A percentile compares a stretch with the other conserved stretches of the same genome.
These are phyloP conservation scores for Corymbia maculata DNA, from an alignment of 345 rosid species.

Conservation along the genomic window DNA sequence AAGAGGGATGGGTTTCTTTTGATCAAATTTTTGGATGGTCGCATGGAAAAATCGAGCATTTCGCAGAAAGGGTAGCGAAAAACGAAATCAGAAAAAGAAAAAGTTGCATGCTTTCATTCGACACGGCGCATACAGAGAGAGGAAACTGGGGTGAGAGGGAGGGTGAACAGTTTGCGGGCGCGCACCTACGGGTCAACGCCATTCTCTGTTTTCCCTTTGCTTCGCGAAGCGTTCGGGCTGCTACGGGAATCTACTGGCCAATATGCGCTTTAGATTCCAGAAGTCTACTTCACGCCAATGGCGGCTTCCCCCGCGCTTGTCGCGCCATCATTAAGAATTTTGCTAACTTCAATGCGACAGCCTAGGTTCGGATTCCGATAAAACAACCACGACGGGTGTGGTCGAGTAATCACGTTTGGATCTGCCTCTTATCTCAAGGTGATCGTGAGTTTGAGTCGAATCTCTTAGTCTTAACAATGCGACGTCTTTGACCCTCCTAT, in stretches of 20 bases:
- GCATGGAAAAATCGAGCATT: background rate
- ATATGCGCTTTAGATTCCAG: constrained; percentile 10
- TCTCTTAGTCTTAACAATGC: too few relatives aligned
- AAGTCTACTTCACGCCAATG: background rate
- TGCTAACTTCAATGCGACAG: background rate
- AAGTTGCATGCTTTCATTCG: background rate
- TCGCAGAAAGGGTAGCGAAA: background rate
- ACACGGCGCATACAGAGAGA: background rate
- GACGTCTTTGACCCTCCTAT: too few relatives aligned
- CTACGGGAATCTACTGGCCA: constrained; percentile 10
- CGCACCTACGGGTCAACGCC: constrained; percentile 33
- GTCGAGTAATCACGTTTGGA: background rate
- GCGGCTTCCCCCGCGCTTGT: background rate
- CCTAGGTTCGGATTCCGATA: background rate
- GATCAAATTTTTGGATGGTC: background rate
- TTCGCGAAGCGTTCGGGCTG: background rate
- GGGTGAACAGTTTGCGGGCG: background rate
- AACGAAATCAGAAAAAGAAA: too few relatives aligned
- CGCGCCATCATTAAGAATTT: background rate
- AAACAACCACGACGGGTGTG: background rate
- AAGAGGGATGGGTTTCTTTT: background rate
- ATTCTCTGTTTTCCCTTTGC: background rate
- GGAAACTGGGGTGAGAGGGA: background rate
- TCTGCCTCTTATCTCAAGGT: too few relatives aligned
- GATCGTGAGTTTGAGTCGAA: too few relatives aligned